Evolutionary conservation across 2,329 filamentous ascomycete species (phyloP).

Genomic region (Remersonia thermophila): DNA sequence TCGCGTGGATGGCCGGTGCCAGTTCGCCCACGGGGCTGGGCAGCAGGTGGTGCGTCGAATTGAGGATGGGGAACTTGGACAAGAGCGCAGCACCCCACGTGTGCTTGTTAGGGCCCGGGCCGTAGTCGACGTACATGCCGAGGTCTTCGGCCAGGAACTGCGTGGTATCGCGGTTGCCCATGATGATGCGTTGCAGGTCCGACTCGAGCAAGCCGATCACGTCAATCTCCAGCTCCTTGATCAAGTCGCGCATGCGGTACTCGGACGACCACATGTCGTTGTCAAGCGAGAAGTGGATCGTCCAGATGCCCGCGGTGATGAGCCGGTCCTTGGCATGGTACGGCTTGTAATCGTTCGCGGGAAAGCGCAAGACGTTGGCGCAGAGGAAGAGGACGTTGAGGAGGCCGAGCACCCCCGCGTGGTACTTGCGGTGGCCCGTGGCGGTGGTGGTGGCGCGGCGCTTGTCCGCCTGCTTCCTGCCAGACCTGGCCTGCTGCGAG

Average conservation of each 20-base stretch:
- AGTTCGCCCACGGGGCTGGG: constrained; percentile 90
- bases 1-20: constrained; percentile 93
- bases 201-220: constrained; percentile 90
- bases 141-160: constrained; percentile 92
- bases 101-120: constrained; percentile 95
- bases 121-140: constrained; percentile 97
- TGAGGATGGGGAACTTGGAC: constrained; percentile 94
- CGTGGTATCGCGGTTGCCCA: constrained; percentile 95
- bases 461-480: constrained; percentile 26
- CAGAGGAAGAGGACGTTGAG: constrained; percentile 72
- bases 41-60: constrained; percentile 90
- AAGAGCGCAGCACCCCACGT: constrained; percentile 91
- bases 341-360: constrained; percentile 78
- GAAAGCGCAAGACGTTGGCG: constrained; percentile 81
- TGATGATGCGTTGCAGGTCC: constrained; percentile 94
- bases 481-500: constrained; percentile 33
- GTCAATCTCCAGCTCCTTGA: constrained; percentile 92
- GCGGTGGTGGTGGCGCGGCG: constrained; percentile 21
- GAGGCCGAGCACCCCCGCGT: constrained; percentile 47
- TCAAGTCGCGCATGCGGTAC: constrained; percentile 78
- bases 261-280: constrained; percentile 99
- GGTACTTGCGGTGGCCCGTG: constrained; percentile 36
- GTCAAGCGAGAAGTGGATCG: constrained; percentile 93
- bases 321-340: constrained; percentile 81
- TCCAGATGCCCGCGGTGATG: constrained; percentile 95